Percentiles rank a stretch among this genome's conserved stretches.
Evolutionary conservation across 1,284 basidiomycete genomes (phyloP).

Genomic region (Ustilago loliicola): DNA sequence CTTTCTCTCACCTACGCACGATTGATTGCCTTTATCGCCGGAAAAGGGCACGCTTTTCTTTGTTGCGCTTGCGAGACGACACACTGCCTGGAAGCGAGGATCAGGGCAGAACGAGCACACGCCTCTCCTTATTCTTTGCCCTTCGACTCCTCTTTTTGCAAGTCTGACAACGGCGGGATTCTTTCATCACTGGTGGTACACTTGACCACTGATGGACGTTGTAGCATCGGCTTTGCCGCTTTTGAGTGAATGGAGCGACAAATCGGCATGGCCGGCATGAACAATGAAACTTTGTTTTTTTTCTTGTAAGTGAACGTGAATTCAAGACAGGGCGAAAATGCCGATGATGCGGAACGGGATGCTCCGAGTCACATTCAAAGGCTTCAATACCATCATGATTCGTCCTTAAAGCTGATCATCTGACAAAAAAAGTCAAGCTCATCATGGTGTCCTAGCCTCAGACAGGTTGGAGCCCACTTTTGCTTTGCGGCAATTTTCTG

Average conservation of each 20-base stretch:
- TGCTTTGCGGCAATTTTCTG: constrained; percentile 18
- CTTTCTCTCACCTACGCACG: not conserved
- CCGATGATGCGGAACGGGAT: not conserved
- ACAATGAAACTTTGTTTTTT: not conserved
- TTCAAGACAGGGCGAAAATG: not conserved
- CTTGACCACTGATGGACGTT: not conserved
- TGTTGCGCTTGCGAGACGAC: constrained; percentile 3
- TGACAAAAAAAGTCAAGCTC: not conserved
- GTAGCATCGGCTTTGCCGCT: not conserved
- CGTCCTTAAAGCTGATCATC: not conserved
- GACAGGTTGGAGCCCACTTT: constrained; percentile 6
- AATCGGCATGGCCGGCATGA: constrained; percentile 16
- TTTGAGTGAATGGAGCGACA: not conserved
- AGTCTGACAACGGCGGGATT: not conserved
- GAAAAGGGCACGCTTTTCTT: not conserved
- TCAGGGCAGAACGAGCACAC: constrained; percentile 8
- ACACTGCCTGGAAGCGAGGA: constrained; percentile 10
- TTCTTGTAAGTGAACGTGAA: not conserved
- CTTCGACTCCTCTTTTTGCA: not conserved
- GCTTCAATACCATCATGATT: constrained; percentile 1
- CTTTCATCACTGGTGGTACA: not conserved
- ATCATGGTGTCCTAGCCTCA: not conserved
- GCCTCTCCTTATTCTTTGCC: not conserved
- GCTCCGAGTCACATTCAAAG: constrained; percentile 2
- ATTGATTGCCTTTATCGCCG: too few species aligned